Conservation (phyloP, 2,329 filamentous ascomycete species). For the Trichophyton equinum region DNA sequence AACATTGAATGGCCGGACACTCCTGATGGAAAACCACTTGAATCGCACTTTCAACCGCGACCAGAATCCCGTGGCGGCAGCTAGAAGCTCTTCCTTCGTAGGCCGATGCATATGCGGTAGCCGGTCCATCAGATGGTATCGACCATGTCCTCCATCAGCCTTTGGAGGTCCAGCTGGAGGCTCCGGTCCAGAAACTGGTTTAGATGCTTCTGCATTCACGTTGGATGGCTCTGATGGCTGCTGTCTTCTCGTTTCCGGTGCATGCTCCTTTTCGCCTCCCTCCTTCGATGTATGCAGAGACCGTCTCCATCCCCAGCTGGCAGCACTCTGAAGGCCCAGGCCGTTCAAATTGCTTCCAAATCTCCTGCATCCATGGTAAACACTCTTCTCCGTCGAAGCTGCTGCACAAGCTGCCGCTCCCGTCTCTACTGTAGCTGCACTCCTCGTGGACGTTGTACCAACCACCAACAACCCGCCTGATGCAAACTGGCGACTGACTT, state of each 20-base stretch:
- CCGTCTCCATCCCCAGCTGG: slow-evolving; percentile 20
- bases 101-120: slow-evolving; percentile 66
- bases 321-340: slow-evolving; percentile 12
- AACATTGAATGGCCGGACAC: slow-evolving; percentile 82
- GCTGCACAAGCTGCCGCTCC: slow-evolving; percentile 22
- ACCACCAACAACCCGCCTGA: slow-evolving; percentile 45
- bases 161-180: background rate
- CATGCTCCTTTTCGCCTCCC: background rate
- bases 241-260: background rate
- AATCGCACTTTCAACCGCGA: slow-evolving; percentile 79
- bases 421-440: slow-evolving; percentile 21
- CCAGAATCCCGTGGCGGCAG: slow-evolving; percentile 86
- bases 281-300: slow-evolving; percentile 21
- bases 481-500: slow-evolving; percentile 41
- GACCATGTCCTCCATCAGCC: background rate
- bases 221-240: background rate
- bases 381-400: slow-evolving; percentile 20
- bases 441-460: slow-evolving; percentile 26
- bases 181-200: background rate
- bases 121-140: slow-evolving; percentile 42
- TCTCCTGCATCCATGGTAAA: slow-evolving; percentile 16
- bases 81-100: slow-evolving; percentile 83
- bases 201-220: background rate
- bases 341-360: slow-evolving; percentile 11
- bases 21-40: slow-evolving; percentile 96